Base-by-base conservation (phyloP, 176 grass and related monocot species). In the Elymus sibiricus region DNA sequence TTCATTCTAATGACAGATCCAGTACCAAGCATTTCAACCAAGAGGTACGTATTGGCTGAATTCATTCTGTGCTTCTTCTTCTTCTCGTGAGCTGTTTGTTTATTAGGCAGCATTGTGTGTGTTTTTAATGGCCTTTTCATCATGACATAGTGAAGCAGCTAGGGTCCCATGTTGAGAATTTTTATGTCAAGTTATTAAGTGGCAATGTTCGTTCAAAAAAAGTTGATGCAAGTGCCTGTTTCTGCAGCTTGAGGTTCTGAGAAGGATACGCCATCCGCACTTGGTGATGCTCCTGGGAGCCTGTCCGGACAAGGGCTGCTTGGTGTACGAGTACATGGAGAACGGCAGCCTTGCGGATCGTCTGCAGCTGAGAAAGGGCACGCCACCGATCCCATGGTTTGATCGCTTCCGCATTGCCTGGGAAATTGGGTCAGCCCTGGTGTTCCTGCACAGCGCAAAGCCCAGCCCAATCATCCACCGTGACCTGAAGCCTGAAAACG, bases 271-370 rank as follows among this genome's bases (percentile, higher is more conserved):
- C 62, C 94, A 98, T 84, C 97, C 88, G 11, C 90, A 95, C 79
- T 81, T 98, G 74, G 47, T 98, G 53, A 68, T 92, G 75, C 88
- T 98, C 53, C 86, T 98, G 7, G 97, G 97, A 66, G 94, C 94
- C 32, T 94, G 94, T 82, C 92, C 92, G n/a, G 93, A 98, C 28
- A 81, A 32, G 64, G 82, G 88, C 38, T 98, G 96, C 88, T 83
- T 98, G 72, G 94, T 98, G 60, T 95, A 98, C 4, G 96, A 94
- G 77, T 98, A 95, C 81, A 95, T 98, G 96, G 91, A 98, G 88
- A 95, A 91, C 6, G 96, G 96, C 31, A 98, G 93, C 86, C 90
- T 98, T 66, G 96, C 94, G 31, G 96, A 98, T 74, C 74, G 91
- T 81, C 80, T 98, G 53, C 90, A 94, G 8, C 89, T 84, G 80